Evolutionary conservation across 176 grass and related monocot species (phyloP).

Genomic region (Zoysia japonica): DNA sequence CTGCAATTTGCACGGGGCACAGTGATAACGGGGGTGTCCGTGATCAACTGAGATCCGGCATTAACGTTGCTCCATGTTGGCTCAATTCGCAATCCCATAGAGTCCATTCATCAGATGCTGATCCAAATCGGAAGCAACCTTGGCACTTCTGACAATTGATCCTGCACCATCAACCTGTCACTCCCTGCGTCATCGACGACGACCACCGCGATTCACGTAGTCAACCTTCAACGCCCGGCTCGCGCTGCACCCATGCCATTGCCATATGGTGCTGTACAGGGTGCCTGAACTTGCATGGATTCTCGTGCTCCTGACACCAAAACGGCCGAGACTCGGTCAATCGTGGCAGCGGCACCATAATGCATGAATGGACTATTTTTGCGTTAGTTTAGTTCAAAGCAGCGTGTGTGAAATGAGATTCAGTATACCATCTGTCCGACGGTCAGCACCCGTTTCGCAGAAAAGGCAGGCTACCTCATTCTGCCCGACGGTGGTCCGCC

Average conservation of each 20-base stretch:
- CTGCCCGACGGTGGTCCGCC: too few species aligned
- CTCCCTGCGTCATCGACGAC: conserved; percentile 25
- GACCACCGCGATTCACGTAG: conserved; percentile 30
- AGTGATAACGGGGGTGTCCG: too few species aligned
- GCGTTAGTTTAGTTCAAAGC: too few species aligned
- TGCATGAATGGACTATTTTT: too few species aligned
- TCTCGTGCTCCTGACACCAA: background rate
- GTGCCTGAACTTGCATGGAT: conserved; percentile 19
- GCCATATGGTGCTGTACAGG: background rate
- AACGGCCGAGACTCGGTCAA: conserved; percentile 12
- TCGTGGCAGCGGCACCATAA: background rate
- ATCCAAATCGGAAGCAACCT: too few species aligned
- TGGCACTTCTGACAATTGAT: too few species aligned
- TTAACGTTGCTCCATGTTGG: conserved; percentile 23
- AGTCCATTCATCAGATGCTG: background rate
- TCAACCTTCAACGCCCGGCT: conserved; percentile 34
- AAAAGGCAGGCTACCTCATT: too few species aligned
- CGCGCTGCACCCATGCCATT: background rate
- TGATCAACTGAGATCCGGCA: background rate
- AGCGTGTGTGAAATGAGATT: too few species aligned
- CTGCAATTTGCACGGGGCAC: conserved; percentile 28
- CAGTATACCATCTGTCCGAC: too few species aligned
- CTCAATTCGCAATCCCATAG: background rate
- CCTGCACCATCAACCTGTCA: too few species aligned
- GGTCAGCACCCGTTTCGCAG: too few species aligned